Base-by-base conservation (phyloP, 495 filamentous ascomycete genomes). In the Talaromyces thailandensis region DNA sequence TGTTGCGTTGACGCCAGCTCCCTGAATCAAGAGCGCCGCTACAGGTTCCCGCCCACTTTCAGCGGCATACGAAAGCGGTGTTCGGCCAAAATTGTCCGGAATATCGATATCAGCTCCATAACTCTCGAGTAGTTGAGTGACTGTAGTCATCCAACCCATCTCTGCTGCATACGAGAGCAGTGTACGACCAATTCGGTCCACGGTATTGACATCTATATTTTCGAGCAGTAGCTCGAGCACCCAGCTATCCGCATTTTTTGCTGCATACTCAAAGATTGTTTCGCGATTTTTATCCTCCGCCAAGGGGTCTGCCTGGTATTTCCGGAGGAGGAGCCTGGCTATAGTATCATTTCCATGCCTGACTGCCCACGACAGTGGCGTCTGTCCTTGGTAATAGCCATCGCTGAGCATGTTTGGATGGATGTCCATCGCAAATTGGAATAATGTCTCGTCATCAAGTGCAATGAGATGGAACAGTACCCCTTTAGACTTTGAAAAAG, bases 51-150 rank as follows among this genome's bases (percentile, higher is more conserved):
- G 64, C 43, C 70, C 69, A 62, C 52, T 62, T 55, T 35, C 63
- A 56, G 65, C 68, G 43, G 65, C 70, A 55, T 58, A 68, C 14
- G 32, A 66, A n/a, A 73, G 64, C n/a, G 71, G 62, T 18, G 68
- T 67, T 51, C 62, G 61, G 43, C 56, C 32, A 35, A 14, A 5
- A 32, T 58, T 6, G 40, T 65, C 61, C 21, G 43, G 60, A 3
- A 53, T 59, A 14, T 63, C 55, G 7, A 63, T 2, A 21, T 66
- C 26, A 18, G 60, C 60, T 21, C 26, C 56, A 2, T 60, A 63
- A 7, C 4, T 60, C 1, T 67, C 60, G 32, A 69, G 62, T 25
- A 70, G 64, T 28, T 3, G 2, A 51, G 65, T 63, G 45, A 67
- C 69, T 37, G 58, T 56, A 43, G 25, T 58, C 48, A 63, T 58